Conservation (phyloP, 2,329 filamentous ascomycete species). For the Colletotrichum spinosum region DNA sequence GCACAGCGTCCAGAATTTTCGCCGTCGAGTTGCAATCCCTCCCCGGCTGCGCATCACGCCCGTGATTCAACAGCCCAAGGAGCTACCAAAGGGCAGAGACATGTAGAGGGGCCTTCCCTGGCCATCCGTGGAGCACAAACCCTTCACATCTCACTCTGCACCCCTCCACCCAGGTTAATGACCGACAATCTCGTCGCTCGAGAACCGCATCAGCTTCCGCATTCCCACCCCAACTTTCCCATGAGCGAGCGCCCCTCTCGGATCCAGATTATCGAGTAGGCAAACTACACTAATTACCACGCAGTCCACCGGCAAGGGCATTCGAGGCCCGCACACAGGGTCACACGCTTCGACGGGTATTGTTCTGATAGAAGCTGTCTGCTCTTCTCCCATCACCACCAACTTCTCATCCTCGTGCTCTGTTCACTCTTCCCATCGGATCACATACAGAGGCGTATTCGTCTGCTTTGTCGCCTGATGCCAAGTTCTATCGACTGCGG, state of each 20-base stretch:
- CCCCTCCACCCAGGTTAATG: slow-evolving; percentile 6
- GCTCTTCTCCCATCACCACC: not conserved
- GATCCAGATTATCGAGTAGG: slow-evolving; percentile 16
- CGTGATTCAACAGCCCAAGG: not conserved
- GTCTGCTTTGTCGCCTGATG: slow-evolving; percentile 23
- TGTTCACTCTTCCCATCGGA: not conserved
- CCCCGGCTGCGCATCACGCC: too few species aligned
- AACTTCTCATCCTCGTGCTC: not conserved
- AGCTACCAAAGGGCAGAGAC: not conserved
- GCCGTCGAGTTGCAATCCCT: too few species aligned
- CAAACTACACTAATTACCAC: not conserved
- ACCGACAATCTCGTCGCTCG: slow-evolving; percentile 10
- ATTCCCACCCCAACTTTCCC: slow-evolving; percentile 26
- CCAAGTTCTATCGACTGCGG: slow-evolving; percentile 20
- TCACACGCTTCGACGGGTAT: too few species aligned
- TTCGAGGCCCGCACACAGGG: not conserved
- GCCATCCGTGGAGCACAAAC: slow-evolving; percentile 3
- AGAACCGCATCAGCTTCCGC: slow-evolving; percentile 15
- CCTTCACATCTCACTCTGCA: slow-evolving; percentile 1
- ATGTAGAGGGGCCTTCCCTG: too few species aligned
- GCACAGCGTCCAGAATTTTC: too few species aligned
- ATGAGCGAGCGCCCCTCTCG: slow-evolving; percentile 11
- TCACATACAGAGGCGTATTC: not conserved
- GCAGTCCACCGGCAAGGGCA: slow-evolving; percentile 4
- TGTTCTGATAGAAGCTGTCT: too few species aligned